phyloP scores from a whole-genome alignment of 805 yeast genomes.

The Pichia heedii region DNA sequence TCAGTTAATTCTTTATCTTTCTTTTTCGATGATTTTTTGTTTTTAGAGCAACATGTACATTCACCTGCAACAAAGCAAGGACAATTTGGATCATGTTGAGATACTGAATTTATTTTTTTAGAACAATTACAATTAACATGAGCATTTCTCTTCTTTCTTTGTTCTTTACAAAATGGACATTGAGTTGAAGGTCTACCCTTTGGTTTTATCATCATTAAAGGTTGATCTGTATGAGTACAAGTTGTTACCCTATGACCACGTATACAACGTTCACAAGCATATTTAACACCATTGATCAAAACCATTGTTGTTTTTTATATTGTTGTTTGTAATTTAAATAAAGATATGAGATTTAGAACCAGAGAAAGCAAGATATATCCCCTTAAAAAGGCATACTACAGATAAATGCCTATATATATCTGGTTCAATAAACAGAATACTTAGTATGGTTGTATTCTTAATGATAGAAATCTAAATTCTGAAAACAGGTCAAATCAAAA shows the following conservation, averaged over 20 bases:
- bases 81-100: constrained; percentile 22
- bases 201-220: constrained; percentile 86
- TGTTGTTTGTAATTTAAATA: too few relatives aligned
- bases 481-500: too few relatives aligned
- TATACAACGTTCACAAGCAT: constrained; percentile 93
- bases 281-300: constrained; percentile 82
- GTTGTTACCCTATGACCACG: constrained; percentile 95
- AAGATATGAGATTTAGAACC: too few relatives aligned
- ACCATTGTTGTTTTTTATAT: constrained; percentile 46
- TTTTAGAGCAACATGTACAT: constrained; percentile 26
- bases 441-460: too few relatives aligned
- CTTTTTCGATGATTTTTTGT: constrained; percentile 12
- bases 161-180: constrained; percentile 76
- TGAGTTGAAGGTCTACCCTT: constrained; percentile 95
- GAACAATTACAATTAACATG: constrained; percentile 70
- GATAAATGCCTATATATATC: too few relatives aligned
- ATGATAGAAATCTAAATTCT: too few relatives aligned
- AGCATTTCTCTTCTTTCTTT: constrained; percentile 54
- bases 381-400: too few relatives aligned
- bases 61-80: constrained; percentile 26
- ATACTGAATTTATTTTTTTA: constrained; percentile 30
- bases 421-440: too few relatives aligned
- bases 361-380: too few relatives aligned
- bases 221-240: constrained; percentile 87
- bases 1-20: constrained; percentile 8